Percentiles rank a stretch among this genome's conserved stretches.
These are phyloP conservation scores for Phytophthora pistaciae DNA, from an alignment of 352 stramenopile species.

Conservation along the genomic window DNA sequence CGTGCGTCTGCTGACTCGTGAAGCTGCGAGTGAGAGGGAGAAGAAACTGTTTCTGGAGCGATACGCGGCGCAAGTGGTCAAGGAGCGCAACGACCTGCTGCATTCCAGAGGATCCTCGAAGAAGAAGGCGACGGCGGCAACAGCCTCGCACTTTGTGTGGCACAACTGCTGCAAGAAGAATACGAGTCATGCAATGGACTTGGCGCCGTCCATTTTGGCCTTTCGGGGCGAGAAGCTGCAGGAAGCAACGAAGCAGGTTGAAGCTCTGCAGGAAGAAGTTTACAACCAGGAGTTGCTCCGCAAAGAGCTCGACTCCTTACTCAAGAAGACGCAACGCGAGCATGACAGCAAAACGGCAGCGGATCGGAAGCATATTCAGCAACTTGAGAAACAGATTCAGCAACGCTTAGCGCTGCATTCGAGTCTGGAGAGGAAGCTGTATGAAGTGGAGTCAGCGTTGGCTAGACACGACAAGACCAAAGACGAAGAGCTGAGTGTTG, in stretches of 20 bases:
- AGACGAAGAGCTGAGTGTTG: conserved; percentile 44
- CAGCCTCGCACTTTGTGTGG: conserved; percentile 70
- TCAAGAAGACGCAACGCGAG: conserved; percentile 80
- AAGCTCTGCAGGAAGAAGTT: conserved; percentile 64
- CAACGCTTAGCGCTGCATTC: conserved; percentile 72
- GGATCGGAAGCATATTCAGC: conserved; percentile 72
- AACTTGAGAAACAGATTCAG: conserved; percentile 80
- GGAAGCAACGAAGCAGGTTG: conserved; percentile 57
- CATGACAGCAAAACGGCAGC: conserved; percentile 71
- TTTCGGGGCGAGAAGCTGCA: conserved; percentile 84
- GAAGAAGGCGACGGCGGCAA: conserved; percentile 37
- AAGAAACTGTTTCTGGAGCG: conserved; percentile 85
- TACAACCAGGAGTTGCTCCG: conserved; percentile 69
- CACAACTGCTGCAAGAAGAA: conserved; percentile 88
- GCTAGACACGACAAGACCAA: conserved; percentile 63
- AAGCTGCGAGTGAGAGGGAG: conserved; percentile 64
- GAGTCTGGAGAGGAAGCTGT: conserved; percentile 74
- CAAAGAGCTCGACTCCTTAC: conserved; percentile 69
- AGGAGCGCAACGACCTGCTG: conserved; percentile 85
- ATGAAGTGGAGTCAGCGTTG: conserved; percentile 72
- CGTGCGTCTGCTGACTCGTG: conserved; percentile 58
- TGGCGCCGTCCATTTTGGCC: conserved; percentile 75
- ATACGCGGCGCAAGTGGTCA: conserved; percentile 86
- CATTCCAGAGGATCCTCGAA: conserved; percentile 58
- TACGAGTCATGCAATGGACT: conserved; percentile 63